Base-by-base conservation (phyloP, 2,329 filamentous ascomycete species). In the Sporothrix brasiliensis region DNA sequence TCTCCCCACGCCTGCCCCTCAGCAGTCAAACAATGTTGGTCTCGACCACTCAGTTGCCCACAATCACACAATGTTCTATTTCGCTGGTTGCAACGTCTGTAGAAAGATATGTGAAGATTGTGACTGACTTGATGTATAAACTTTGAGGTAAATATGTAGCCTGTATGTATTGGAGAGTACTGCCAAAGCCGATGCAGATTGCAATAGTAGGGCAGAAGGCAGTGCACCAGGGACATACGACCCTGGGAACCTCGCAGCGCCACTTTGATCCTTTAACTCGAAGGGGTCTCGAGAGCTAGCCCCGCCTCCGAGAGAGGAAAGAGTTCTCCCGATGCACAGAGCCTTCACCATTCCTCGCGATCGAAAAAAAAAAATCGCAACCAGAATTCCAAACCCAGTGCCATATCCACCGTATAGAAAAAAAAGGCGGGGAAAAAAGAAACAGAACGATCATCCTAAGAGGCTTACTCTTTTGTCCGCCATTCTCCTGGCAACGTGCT, bases 271-370 rank as follows among this genome's bases (percentile, higher is more conserved):
- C n/a, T 65, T 24, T 24, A 34, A 13, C 54, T 7, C 13, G 14
- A 19, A 19, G 44, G 14, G 2, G n/a, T 27, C 13, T 30, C 52
- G n/a, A 63, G 58, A 47, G 39, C 21, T 63, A 27, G 39, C 61
- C 3, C 5, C 19, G 44, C 24, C 41, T 3, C 21, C 21, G 21
- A 14, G 3, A n/a, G 9, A 50, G 9, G 19, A 24, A 21, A 7
- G 19, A 24, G 21, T 16, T 39, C 19, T 39, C 27, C 56, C 63
- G 63, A 66, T 66, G 47, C 63, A 66, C 27, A 16, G 19, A 53
- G 16, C 63, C 63, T 52, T 41, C 27, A 52, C 63, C 9, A 24
- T 30, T 52, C 11, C 47, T 66, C 63, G 63, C 63, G 63, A 66
- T 66, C 63, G 63, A 52, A 19, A 41, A 39, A 30, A 19, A 49